Evolutionary conservation across 2,329 filamentous ascomycete genomes (phyloP).

Genomic region (Sporothrix phasma): DNA sequence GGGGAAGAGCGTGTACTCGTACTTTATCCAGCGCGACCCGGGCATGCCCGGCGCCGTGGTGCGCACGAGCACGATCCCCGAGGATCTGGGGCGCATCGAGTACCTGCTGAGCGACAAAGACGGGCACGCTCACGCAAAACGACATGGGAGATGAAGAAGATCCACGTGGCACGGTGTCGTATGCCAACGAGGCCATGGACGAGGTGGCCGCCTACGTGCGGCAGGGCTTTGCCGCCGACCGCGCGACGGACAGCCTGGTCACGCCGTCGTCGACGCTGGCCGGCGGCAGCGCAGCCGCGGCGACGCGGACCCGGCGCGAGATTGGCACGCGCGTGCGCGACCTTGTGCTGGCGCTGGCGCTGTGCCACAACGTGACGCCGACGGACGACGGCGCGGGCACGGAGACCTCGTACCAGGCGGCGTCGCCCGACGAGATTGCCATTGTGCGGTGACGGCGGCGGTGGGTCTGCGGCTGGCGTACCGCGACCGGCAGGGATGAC

Average conservation of each 20-base stretch:
- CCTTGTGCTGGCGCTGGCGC: conserved; percentile 78
- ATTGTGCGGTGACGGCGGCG: conserved; percentile 91
- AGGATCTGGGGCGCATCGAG: conserved; percentile 90
- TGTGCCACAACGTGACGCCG: conserved; percentile 96
- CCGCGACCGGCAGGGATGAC: conserved; percentile 82
- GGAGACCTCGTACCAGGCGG: conserved; percentile 86
- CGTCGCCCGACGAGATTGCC: conserved; percentile 94
- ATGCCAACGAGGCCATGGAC: conserved; percentile 98
- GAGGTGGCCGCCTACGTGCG: conserved; percentile 80
- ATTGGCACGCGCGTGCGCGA: conserved; percentile 90
- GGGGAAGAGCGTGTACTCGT: conserved; percentile 92
- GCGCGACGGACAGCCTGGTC: conserved; percentile 42
- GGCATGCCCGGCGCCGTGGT: conserved; percentile 90
- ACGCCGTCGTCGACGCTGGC: conserved; percentile 63
- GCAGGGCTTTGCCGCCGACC: conserved; percentile 60
- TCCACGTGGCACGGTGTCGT: conserved; percentile 95
- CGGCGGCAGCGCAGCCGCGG: conserved; percentile 19
- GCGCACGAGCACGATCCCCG: conserved; percentile 91
- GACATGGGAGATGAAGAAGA: conserved; percentile 99
- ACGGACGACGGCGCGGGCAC: conserved; percentile 63
- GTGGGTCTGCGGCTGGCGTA: conserved; percentile 77
- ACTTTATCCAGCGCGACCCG: conserved; percentile 84
- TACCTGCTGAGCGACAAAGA: conserved; percentile 96
- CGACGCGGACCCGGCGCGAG: conserved; percentile 76
- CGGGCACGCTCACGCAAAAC: conserved; percentile 94